Evolutionary conservation across 208 protist genomes (phyloP).

Genomic region (Acanthamoeba healyi): DNA sequence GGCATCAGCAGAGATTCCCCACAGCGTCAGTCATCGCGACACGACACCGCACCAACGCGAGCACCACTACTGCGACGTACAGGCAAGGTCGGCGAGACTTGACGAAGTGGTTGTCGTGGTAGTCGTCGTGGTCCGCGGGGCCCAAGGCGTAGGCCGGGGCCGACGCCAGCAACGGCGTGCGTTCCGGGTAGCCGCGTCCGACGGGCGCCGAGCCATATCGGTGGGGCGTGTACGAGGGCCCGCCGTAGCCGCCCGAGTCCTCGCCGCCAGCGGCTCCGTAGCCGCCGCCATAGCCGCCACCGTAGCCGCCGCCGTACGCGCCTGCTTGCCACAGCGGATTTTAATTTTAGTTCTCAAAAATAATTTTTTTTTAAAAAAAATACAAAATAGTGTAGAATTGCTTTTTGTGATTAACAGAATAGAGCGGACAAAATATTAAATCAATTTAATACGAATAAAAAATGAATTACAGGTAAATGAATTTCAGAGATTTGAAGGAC

Average conservation of each 20-base stretch:
- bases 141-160: not conserved
- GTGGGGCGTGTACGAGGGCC: constrained; percentile 21
- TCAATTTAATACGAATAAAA: too few species aligned
- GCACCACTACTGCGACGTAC: not conserved
- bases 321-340: not conserved
- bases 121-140: not conserved
- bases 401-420: too few species aligned
- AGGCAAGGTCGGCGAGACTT: not conserved
- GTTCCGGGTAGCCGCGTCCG: not conserved
- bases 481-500: too few species aligned
- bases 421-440: too few species aligned
- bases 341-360: not conserved
- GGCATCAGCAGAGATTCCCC: not conserved
- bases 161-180: not conserved
- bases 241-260: not conserved
- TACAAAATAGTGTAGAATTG: not conserved
- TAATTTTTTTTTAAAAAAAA: not conserved
- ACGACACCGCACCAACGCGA: not conserved
- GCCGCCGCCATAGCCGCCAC: not conserved
- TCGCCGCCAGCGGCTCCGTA: not conserved
- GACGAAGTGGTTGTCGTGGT: not conserved
- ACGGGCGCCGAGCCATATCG: not conserved
- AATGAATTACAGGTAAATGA: too few species aligned
- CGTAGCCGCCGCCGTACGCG: not conserved
- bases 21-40: too few species aligned